Percentiles rank a stretch among this genome's conserved stretches.
Conservation (phyloP, 2,329 filamentous ascomycete species). For the Neurospora crassa region DNA sequence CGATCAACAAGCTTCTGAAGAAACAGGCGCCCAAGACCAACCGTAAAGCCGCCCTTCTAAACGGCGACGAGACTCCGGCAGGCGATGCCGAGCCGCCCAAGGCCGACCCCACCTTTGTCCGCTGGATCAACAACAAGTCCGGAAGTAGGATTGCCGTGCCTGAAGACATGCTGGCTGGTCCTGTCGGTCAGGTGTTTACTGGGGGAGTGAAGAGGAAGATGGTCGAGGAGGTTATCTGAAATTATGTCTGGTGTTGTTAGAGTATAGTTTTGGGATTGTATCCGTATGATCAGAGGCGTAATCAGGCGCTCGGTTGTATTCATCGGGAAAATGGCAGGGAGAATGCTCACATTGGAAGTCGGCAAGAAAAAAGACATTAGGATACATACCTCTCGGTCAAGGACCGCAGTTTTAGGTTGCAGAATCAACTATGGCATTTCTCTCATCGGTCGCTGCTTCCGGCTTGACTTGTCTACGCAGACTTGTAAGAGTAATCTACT, state of each 20-base stretch:
- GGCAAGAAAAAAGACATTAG: too few relatives aligned
- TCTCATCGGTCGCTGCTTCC: not conserved
- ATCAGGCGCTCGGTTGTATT: not conserved
- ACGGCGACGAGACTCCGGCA: constrained; percentile 35
- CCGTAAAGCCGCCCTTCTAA: constrained; percentile 36
- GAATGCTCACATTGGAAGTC: not conserved
- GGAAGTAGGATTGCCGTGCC: constrained; percentile 57
- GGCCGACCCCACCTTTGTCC: constrained; percentile 52
- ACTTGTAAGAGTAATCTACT: not conserved
- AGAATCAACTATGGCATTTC: not conserved
- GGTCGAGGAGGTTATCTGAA: constrained; percentile 43
- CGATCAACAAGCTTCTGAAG: constrained; percentile 81
- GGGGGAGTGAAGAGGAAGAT: constrained; percentile 33
- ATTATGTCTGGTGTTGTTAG: not conserved
- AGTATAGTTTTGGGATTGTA: not conserved
- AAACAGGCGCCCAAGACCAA: constrained; percentile 73
- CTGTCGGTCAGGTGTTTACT: constrained; percentile 50
- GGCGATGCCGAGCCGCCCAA: constrained; percentile 35
- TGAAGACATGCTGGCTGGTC: constrained; percentile 55
- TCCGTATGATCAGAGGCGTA: not conserved
- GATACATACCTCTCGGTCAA: too few relatives aligned
- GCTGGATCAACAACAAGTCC: constrained; percentile 60
- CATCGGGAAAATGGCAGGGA: not conserved
- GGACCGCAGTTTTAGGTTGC: not conserved
- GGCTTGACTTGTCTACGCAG: not conserved